These are phyloP conservation scores for Cyclotella sp. DNA, from an alignment of 108 stramenopile genomes.

Conservation along the genomic window DNA sequence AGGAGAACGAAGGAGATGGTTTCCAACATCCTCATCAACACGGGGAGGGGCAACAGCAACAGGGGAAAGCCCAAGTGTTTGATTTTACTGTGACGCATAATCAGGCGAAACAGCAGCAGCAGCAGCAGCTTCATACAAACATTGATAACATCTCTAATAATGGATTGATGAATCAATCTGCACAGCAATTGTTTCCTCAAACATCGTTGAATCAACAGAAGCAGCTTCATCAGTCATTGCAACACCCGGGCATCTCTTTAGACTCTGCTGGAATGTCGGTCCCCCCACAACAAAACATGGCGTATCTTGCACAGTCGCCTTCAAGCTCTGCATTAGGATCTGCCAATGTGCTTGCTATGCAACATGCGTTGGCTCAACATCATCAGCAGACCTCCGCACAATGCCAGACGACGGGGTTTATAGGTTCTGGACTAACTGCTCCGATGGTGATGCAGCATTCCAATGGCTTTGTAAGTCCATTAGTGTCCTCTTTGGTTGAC, in stretches of 20 bases:
- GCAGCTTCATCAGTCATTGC: conserved; percentile 2
- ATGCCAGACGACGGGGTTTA: conserved; percentile 4
- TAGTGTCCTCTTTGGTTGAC: not conserved
- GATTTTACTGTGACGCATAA: not conserved
- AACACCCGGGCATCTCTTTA: not conserved
- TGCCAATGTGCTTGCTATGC: conserved; percentile 1
- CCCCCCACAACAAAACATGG: not conserved
- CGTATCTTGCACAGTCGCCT: not conserved
- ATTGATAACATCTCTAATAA: not conserved
- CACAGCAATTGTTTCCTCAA: conserved; percentile 4
- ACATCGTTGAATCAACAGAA: not conserved
- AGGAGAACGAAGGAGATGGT: conserved; percentile 6
- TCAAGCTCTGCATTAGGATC: not conserved
- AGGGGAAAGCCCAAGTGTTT: not conserved
- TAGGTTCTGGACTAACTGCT: not conserved
- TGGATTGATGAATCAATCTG: conserved; percentile 4
- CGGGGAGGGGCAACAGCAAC: not conserved
- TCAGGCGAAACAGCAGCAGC: not conserved
- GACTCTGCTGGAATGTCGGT: not conserved
- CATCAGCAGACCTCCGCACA: conserved; percentile 27
- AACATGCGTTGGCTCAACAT: conserved; percentile 15
- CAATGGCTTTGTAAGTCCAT: not conserved
- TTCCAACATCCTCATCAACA: not conserved
- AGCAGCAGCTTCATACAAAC: not conserved
- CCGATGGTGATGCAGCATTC: not conserved